Evolutionary conservation across 2,329 filamentous ascomycete species (phyloP), one percentile per base, ranked within the genome.

Genomic region (Fusarium sp.): DNA sequence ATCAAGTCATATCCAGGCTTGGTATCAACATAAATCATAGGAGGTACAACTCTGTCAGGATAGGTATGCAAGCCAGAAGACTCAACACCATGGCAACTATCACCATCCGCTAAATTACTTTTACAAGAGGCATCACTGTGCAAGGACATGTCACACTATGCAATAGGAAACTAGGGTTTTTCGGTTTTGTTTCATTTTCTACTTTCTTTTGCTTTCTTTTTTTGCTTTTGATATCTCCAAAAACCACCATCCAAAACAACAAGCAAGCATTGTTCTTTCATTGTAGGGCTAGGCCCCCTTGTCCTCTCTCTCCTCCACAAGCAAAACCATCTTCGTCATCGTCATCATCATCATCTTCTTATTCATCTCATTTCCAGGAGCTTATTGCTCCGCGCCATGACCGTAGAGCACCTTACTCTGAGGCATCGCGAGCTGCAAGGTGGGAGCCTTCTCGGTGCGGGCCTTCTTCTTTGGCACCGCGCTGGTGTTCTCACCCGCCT

Each of bases 401-500:
- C 41, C 29, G 23, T 42, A 18, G 57, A 23, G 41, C 29, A 31
- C 24, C 24, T 63, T 28, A 10, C 35, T 42, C 29, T 63, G 18
- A 15, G 60, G 47, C 24, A 47, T 21, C 4, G n/a, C 28, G 15
- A 63, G 29, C 37, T 54, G 21, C 5, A 23, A 18, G 28, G 20
- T 21, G 28, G 24, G 21, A 21, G 21, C 13, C 13, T 29, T 43
- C 26, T 24, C 24, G 26, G 59, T 64, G 43, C 49, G 33, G 28
- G 39, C 31, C 60, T 65, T 65, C 53, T 65, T 65, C 20, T 41
- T 52, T 18, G 52, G 26, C 8, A 5, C 24, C 8, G 28, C 38
- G 23, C 11, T n/a, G 3, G n/a, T n/a, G 18, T 33, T 24, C 5
- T 65, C 50, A 13, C 21, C 18, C 18, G 39, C 29, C 39, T 65